Conservation (phyloP, 2,329 filamentous ascomycete genomes). For the Exophiala bonariae region DNA sequence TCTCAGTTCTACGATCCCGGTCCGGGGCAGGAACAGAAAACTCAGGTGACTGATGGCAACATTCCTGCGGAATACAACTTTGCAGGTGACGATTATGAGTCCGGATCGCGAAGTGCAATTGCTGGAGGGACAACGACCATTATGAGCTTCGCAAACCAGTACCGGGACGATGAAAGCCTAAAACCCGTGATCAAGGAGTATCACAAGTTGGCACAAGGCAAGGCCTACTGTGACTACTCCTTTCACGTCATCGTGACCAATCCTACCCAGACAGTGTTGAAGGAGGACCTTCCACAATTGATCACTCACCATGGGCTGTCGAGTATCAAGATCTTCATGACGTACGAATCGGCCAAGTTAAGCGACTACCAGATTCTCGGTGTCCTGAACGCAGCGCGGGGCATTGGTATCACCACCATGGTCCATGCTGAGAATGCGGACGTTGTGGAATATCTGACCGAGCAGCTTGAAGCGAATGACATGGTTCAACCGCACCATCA, state of each 20-base stretch:
- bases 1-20: constrained; percentile 40
- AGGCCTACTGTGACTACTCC: constrained; percentile 58
- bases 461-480: constrained; percentile 13
- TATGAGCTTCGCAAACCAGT: constrained; percentile 57
- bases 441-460: constrained; percentile 37
- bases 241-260: constrained; percentile 46
- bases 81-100: constrained; percentile 45
- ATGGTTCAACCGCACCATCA: constrained; percentile 39
- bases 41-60: constrained; percentile 23
- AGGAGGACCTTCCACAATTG: constrained; percentile 39
- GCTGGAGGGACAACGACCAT: constrained; percentile 61
- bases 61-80: constrained; percentile 10
- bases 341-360: constrained; percentile 44
- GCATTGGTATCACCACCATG: constrained; percentile 47
- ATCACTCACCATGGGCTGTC: constrained; percentile 41
- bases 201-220: constrained; percentile 44
- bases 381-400: constrained; percentile 40
- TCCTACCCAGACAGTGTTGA: constrained; percentile 32
- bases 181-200: constrained; percentile 49
- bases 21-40: too few relatives aligned
- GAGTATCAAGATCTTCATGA: constrained; percentile 51
- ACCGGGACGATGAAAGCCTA: constrained; percentile 45
- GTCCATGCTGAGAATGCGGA: constrained; percentile 49
- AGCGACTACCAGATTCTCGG: constrained; percentile 43
- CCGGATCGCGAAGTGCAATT: constrained; percentile 55